Conservation (phyloP, 1,139 yeast species). For the Geotrichum aggregatum region DNA sequence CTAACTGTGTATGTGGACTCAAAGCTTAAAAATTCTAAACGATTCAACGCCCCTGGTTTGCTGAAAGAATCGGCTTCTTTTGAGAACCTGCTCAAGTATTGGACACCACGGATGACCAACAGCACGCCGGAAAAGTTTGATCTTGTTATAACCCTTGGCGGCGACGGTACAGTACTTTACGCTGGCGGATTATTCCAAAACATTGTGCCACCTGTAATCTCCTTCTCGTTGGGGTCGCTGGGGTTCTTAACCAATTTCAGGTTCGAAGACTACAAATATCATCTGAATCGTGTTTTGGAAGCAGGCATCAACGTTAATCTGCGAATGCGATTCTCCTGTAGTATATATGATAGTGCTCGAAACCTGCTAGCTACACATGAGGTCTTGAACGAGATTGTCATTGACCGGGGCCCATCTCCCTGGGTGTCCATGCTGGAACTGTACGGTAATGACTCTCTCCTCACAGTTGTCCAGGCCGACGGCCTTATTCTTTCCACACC, state of each 20-base stretch:
- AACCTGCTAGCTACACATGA: conserved; percentile 66
- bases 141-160: conserved; percentile 75
- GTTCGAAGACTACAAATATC: conserved; percentile 62
- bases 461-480: conserved; percentile 87
- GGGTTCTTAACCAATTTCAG: conserved; percentile 78
- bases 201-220: conserved; percentile 83
- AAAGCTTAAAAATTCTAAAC: conserved; percentile 54
- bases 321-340: conserved; percentile 76
- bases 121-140: conserved; percentile 62
- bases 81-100: conserved; percentile 43
- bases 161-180: conserved; percentile 84
- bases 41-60: conserved; percentile 50
- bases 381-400: conserved; percentile 75
- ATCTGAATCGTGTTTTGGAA: conserved; percentile 54
- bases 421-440: conserved; percentile 78
- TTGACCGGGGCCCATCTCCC: conserved; percentile 87
- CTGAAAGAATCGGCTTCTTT: conserved; percentile 36
- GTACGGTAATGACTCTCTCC: conserved; percentile 72
- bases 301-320: conserved; percentile 75
- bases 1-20: conserved; percentile 68
- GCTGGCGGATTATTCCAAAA: conserved; percentile 75
- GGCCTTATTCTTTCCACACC: conserved; percentile 87
- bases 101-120: conserved; percentile 61
- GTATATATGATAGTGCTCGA: conserved; percentile 46
- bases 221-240: conserved; percentile 73